A percentile compares a stretch with the other conserved stretches of the same genome.
These are phyloP conservation scores for Aspergillus costaricaensis DNA, from an alignment of 2,329 filamentous ascomycete species.

Conservation along the genomic window DNA sequence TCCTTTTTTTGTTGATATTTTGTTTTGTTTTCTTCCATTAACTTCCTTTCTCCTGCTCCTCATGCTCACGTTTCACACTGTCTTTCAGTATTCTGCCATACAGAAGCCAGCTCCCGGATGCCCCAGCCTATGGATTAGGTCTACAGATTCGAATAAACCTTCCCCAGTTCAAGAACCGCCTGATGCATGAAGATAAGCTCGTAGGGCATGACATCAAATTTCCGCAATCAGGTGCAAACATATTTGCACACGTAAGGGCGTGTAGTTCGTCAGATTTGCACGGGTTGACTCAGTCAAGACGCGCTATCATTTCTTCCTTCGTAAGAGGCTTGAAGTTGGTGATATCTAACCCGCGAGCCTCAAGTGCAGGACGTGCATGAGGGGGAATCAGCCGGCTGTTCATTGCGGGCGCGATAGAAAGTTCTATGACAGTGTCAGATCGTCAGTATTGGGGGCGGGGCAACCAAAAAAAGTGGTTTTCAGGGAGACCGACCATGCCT, in stretches of 20 bases:
- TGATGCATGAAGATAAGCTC: slow-evolving; percentile 35
- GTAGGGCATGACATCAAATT: slow-evolving; percentile 32
- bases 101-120: slow-evolving; percentile 29
- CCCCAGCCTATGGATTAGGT: slow-evolving; percentile 27
- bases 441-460: slow-evolving; percentile 16
- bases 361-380: slow-evolving; percentile 74
- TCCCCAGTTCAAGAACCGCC: slow-evolving; percentile 35
- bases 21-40: slow-evolving; percentile 16
- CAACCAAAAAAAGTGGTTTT: not conserved
- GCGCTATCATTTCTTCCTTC: slow-evolving; percentile 96
- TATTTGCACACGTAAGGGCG: slow-evolving; percentile 40
- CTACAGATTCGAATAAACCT: slow-evolving; percentile 32
- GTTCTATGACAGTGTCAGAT: slow-evolving; percentile 60
- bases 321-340: slow-evolving; percentile 89
- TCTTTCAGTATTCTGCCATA: slow-evolving; percentile 17
- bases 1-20: slow-evolving; percentile 10
- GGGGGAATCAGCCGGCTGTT: slow-evolving; percentile 85
- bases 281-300: slow-evolving; percentile 74
- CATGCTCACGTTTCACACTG: slow-evolving; percentile 19
- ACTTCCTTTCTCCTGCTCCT: slow-evolving; percentile 12
- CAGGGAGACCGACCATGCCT: slow-evolving; percentile 73
- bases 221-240: slow-evolving; percentile 32
- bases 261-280: slow-evolving; percentile 39
- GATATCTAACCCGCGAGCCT: slow-evolving; percentile 80
- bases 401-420: slow-evolving; percentile 88